Base-by-base conservation (phyloP, 116 monocot genomes). In the Thalassia testudinum region DNA sequence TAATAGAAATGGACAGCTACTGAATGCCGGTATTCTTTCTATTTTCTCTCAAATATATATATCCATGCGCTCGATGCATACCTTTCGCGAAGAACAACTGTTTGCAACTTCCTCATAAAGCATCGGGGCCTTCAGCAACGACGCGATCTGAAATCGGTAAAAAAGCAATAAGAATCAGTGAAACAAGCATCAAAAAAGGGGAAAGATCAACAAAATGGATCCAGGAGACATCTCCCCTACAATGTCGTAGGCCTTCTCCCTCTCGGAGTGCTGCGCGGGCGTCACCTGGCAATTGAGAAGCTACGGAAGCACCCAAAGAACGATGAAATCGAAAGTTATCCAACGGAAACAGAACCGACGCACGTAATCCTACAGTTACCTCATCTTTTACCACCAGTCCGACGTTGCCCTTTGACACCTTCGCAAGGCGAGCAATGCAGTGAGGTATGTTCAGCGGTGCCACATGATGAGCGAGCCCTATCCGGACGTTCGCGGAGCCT, bases 401-500 rank as follows among this genome's bases (percentile, higher is more conserved):
- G 0, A 53, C 21, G 22, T 29, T 62, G 1, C 15, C 42, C 43
- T 26, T 24, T 16, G 47, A 43, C n/a, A 18, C 62, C 53, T 60
- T 78, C 21, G 78, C 52, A 59, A 54, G 67, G 29, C 88, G 68
- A 29, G 95, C 87, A 27, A 95, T 79, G 56, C 87, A 95, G 30
- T 95, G 88, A 0, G 87, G 84, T 14, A 95, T 30, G 38, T 52
- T 85, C 58, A 84, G 74, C 19, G 95, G 95, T 12, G 66, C 71
- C 13, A 78, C 64, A 25, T 95, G 81, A 56, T 74, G 67, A 27
- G 95, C 95, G 54, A 88, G 70, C 17, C 95, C 95, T 19, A 95
- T 76, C 50, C 85, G 71, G 44, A 95, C 78, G 76, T 95, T 84
- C 24, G 76, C 79, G 25, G 88, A 95, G 53, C 95, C 95, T 70